Evolutionary conservation across 345 rosid species (phyloP).

Genomic region (Citrus glauca): DNA sequence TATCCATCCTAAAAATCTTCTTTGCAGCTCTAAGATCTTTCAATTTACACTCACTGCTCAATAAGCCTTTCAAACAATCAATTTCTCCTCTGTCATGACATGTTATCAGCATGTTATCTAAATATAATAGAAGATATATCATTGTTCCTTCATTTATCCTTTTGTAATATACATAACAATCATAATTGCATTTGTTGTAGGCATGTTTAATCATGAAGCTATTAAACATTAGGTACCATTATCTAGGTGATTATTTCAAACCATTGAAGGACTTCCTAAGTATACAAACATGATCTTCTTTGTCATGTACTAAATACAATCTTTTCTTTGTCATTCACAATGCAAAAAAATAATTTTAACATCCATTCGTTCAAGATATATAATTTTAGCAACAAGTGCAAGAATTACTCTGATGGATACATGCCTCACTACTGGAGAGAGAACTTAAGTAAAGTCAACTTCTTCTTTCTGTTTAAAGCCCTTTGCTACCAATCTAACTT

Average conservation of each 20-base stretch:
- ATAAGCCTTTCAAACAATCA: too few species aligned
- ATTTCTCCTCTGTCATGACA: too few species aligned
- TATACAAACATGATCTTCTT: not conserved
- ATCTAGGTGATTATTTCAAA: not conserved
- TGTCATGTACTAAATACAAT: not conserved
- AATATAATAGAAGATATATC: too few species aligned
- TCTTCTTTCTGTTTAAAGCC: not conserved
- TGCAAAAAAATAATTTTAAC: not conserved
- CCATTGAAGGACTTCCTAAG: not conserved
- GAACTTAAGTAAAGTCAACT: not conserved
- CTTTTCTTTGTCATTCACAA: not conserved
- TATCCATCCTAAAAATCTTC: too few species aligned
- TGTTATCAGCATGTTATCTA: too few species aligned
- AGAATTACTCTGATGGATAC: not conserved
- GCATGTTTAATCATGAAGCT: not conserved
- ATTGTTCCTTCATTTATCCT: too few species aligned
- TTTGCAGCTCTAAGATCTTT: too few species aligned
- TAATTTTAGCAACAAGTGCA: fast-evolving
- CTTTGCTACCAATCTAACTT: not conserved
- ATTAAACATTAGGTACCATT: not conserved
- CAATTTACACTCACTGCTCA: too few species aligned
- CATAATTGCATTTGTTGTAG: not conserved
- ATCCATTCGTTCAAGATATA: not conserved
- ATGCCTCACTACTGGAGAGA: not conserved
- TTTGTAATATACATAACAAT: not conserved